Evolutionary conservation across 129 eudicot species (phyloP), one percentile per base, ranked within the genome.

Genomic region (Scalesia atractyloides): DNA sequence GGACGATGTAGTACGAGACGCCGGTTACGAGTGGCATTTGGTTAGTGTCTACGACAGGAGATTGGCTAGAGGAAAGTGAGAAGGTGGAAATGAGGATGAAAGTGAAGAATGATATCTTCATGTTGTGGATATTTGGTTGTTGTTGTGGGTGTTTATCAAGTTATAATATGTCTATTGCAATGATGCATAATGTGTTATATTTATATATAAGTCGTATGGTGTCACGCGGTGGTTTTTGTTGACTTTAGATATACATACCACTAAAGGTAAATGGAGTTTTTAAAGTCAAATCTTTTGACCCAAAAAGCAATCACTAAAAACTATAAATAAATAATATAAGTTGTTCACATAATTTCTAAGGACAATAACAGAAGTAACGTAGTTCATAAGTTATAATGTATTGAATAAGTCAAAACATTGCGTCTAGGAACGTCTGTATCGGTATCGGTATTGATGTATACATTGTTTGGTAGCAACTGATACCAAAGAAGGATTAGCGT

Each of bases 31-130:
- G 56, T 2, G 68, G 68, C 33, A 41, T 58, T 17, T 11, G 58
- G 46, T 72, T 17, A 1, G 76, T 72, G 68, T 72, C 76, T 9
- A 72, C 47, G 43, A 72, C 68, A 0, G 76, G 76, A 9, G 72
- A 79, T 22, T 53, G 72, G 50, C 81, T 64, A 46, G 76, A 52
- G 17, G 39, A 75, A 14, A 51, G 7, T 43, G 80, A 74, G 79
- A 12, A 24, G 24, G 47, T 30, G 63, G 66, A 78, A 37, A 82
- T 61, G 58, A 76, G n/a, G 63, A 79, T 20, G 63, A 78, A 30
- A 24, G 74, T 26, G 74, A 46, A 46, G 64, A 68, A 41, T 67
- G 50, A 2, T 67, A 39, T 16, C 51, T 68, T 67, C 80, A 76
- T 76, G 16, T 41, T 67, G 12, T 37, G 56, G 20, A 20, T 10